Evolutionary conservation across 2,329 filamentous ascomycete genomes (phyloP).

Genomic region (Microdochium nivale): DNA sequence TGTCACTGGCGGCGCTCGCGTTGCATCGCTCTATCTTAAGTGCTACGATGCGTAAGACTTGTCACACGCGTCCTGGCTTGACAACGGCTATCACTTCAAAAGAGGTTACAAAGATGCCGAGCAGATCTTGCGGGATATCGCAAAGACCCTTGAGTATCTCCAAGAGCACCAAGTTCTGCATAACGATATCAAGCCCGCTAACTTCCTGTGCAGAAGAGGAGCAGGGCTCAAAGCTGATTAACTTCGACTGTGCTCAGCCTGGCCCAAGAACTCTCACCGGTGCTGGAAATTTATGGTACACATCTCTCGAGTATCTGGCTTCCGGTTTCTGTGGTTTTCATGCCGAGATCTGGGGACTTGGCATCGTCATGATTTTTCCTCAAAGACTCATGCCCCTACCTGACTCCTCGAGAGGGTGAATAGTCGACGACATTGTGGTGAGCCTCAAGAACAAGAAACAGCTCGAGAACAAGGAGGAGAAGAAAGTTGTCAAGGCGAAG

Average conservation of each 20-base stretch:
- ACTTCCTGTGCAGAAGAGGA: not conserved
- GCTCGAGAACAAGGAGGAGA: not conserved
- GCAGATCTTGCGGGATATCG: not conserved
- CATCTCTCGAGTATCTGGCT: not conserved
- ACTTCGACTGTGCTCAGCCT: not conserved
- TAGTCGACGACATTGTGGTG: not conserved
- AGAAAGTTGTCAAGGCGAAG: not conserved
- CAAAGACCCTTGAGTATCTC: not conserved
- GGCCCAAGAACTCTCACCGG: not conserved
- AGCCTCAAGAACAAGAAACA: not conserved
- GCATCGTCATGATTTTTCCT: not conserved
- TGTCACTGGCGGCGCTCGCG: no score
- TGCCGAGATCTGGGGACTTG: not conserved
- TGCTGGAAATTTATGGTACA: not conserved
- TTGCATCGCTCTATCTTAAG: no score
- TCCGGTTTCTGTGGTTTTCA: not conserved
- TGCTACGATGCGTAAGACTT: no score
- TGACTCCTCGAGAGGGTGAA: not conserved
- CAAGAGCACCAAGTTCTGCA: not conserved
- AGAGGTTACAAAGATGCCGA: not conserved
- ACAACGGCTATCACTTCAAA: not conserved
- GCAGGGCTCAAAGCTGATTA: not conserved
- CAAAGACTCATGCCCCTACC: not conserved
- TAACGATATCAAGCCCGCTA: not conserved
- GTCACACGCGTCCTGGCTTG: not conserved